Evolutionary conservation across 805 yeast species (phyloP), one percentile per base, ranked within the genome.

Genomic region (Ogataea pilisensis): DNA sequence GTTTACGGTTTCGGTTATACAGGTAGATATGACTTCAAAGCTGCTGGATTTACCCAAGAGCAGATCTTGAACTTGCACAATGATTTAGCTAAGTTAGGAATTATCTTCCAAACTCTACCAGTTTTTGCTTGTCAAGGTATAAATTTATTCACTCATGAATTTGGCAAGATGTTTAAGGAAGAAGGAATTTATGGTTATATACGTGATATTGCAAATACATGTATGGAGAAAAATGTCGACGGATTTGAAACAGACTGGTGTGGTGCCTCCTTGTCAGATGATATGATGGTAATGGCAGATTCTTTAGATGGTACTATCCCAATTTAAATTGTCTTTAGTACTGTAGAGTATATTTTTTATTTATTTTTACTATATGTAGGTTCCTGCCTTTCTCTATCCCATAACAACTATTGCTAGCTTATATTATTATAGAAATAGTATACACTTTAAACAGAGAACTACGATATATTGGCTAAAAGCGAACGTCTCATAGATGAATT

Each of bases 21-120:
- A 18, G 85, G 85, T 13, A 69, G 75, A 14, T 79, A 79, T 60
- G 78, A 80, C 58, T 79, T 82, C 82, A 53, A 64, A 19, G 73
- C 71, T 0, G 76, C 76, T 42, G 84, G 83, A 1, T 79, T 75
- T 57, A 54, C 64, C 14, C 72, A 71, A 13, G 50, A 62, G 16
- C 72, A 72, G 43, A 59, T 80, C 38, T 62, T 68, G 43, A 64
- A 65, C 29, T 74, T 78, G 47, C 75, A 76, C 16, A 70, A 69
- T 64, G 81, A 78, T 45, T 60, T 79, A 25, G 83, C 77, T 21
- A 68, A 75, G 53, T 60, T 68, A 38, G 85, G 84, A 8, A 77
- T 75, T 50, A 75, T 76, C 4, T 53, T 80, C 40, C 55, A 50
- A 34, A 44, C 49, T 33, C 85, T 79, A 58, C 65, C 80, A 36